Evolutionary conservation across 2,329 filamentous ascomycete species (phyloP), one percentile per base, ranked within the genome.

Genomic region (Camptophora hylomeconis): DNA sequence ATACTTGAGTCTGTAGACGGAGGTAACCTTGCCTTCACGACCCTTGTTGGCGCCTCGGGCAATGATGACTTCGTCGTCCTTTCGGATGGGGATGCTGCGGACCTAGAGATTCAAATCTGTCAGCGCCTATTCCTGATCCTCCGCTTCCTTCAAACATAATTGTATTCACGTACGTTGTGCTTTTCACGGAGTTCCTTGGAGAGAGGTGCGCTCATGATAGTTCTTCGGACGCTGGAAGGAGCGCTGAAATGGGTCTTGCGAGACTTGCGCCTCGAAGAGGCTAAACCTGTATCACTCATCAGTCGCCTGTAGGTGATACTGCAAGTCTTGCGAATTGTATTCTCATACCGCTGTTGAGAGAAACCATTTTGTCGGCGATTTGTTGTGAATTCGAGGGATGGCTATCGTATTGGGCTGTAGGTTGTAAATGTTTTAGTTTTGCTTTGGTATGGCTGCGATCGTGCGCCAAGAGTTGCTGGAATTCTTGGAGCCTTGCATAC

Each of bases 1-100:
- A 67, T 89, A 98, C 69, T 95, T 95, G 56, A 93, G 80, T 63
- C 84, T 83, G 79, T 93, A 98, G 61, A 95, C 87, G 54, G 81
- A 83, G 53, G 78, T 86, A 67, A 98, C 72, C 73, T 95, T 95
- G 71, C 89, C 89, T 72, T 95, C 87, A 56, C 84, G 83, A 58
- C 87, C 89, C 75, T 95, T 95, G 75, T 92, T 80, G 66, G 70
- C 68, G 54, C 89, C 89, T 50, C 89, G 86, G 58, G 87, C 78
- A 54, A 98, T 80, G 57, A 70, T 71, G 59, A 95, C 84, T 68
- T 92, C 83, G 66, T 93, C 81, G 59, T 93, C 87, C 70, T 93
- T 93, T 70, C 87, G 83, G 70, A 95, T 75, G 58, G 87, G 89
- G 61, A 94, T 92, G 63, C 75, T 77, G 70, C 83, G 83, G 63